Base-by-base conservation (phyloP, 345 rosid species). In the Nephelium lappaceum region DNA sequence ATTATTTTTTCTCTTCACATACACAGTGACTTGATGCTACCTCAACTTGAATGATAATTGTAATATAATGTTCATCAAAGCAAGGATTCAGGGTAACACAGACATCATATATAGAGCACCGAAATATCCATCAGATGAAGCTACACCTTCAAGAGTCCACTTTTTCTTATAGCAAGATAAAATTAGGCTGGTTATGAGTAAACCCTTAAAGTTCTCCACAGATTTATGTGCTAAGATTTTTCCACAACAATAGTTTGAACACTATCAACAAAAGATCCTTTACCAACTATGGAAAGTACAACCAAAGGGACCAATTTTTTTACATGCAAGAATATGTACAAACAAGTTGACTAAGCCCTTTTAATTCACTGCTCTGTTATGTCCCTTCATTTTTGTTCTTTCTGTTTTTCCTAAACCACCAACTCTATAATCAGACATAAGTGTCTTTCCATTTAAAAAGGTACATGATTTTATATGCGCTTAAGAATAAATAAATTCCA, bases 41-140 rank as follows among this genome's bases (percentile, higher is more conserved):
- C n/a, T 39, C 67, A 58, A n/a, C 43, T 31, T 27, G 58, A n/a
- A 58, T 7, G 15, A 58, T 12, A 57, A 72, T 36, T 0, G n/a
- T n/a, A 57, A 5, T 31, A 39, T 19, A 12, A 58, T 4, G 53
- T 15, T 58, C 38, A 73, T 43, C 38, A 58, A 60, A n/a, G 31
- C 51, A 38, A 58, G 60, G 45, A 58, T n/a, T 58, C 53, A 73
- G 39, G 21, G n/a, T 39, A 73, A 36, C 16, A 47, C 76, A 58
- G 38, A 73, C 2, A 47, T 12, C 31, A 31, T 31, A 31, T 31
- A 23, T 24, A 18, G 11, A 45, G 73, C 25, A 19, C 18, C 9
- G 5, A 49, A 16, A 53, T n/a, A 71, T 73, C 24, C 45, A 42
- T 1, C 9, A 73, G 2, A 62, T 14, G 43, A 62, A 27, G 45